Conservation (phyloP, 148 eudicot species). For the Rhododendron griersonianum region DNA sequence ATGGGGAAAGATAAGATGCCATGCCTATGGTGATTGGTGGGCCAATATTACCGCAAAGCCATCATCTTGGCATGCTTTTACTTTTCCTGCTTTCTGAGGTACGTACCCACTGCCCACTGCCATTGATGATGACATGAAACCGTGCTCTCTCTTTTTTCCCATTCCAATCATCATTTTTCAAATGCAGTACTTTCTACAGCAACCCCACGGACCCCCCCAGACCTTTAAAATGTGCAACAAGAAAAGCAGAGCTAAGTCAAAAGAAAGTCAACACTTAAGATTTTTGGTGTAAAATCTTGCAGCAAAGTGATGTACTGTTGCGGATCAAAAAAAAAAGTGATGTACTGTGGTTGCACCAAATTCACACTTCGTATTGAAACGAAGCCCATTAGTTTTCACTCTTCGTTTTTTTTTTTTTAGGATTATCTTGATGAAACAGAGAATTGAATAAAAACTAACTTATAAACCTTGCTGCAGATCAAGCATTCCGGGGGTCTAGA, state of each 20-base stretch:
- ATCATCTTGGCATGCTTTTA: not conserved
- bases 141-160: not conserved
- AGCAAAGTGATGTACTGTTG: not conserved
- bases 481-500: too few relatives aligned
- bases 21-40: constrained; percentile 2
- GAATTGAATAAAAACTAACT: too few relatives aligned
- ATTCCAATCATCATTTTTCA: not conserved
- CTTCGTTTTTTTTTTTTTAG: too few relatives aligned
- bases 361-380: not conserved
- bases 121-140: constrained; percentile 5
- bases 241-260: not conserved
- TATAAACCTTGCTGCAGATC: too few relatives aligned
- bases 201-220: not conserved
- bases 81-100: not conserved
- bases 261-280: not conserved
- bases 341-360: not conserved
- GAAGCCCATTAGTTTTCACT: not conserved
- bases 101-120: too few relatives aligned
- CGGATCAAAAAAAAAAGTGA: too few relatives aligned
- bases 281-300: not conserved
- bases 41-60: constrained; percentile 8
- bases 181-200: not conserved
- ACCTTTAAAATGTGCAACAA: not conserved
- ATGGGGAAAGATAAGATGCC: not conserved
- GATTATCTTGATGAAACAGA: too few relatives aligned